These are phyloP conservation scores for Chytriomyces sp. DNA, from an alignment of 192 early-diverging fungal species.

Conservation along the genomic window DNA sequence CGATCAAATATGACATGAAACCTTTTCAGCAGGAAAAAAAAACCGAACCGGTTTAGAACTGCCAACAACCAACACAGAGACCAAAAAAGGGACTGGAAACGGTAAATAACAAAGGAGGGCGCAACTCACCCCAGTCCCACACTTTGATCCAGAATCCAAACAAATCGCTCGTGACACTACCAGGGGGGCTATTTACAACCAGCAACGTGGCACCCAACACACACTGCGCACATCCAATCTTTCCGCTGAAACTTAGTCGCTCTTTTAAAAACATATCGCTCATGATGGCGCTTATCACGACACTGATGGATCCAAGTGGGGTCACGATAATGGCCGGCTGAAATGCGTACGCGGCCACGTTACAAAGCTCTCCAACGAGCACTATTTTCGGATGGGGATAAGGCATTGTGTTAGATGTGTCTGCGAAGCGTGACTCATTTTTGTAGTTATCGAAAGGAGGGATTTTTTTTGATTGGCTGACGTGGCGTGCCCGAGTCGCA, in stretches of 20 bases:
- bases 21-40: slow-evolving; percentile 27
- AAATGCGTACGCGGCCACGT: slow-evolving; percentile 97
- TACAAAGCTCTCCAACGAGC: slow-evolving; percentile 91
- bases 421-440: neutral
- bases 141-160: slow-evolving; percentile 47
- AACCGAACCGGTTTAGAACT: too few relatives aligned
- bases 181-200: slow-evolving; percentile 57
- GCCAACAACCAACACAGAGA: neutral
- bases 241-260: slow-evolving; percentile 64
- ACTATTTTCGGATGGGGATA: slow-evolving; percentile 47
- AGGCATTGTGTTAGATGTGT: neutral
- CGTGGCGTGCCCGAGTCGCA: too few relatives aligned
- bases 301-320: slow-evolving; percentile 89
- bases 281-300: slow-evolving; percentile 77
- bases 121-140: slow-evolving; percentile 34
- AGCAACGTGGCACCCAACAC: slow-evolving; percentile 65
- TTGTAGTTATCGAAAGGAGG: too few relatives aligned
- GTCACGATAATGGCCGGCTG: slow-evolving; percentile 95
- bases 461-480: too few relatives aligned
- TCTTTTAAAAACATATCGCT: slow-evolving; percentile 70
- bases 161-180: slow-evolving; percentile 46
- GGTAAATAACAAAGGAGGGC: neutral
- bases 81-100: neutral
- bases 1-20: slow-evolving; percentile 58
- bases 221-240: slow-evolving; percentile 71